A percentile compares a stretch with the other conserved stretches of the same genome.
These are phyloP conservation scores for Arctostaphylos glauca DNA, from an alignment of 148 eudicot species.

Conservation along the genomic window DNA sequence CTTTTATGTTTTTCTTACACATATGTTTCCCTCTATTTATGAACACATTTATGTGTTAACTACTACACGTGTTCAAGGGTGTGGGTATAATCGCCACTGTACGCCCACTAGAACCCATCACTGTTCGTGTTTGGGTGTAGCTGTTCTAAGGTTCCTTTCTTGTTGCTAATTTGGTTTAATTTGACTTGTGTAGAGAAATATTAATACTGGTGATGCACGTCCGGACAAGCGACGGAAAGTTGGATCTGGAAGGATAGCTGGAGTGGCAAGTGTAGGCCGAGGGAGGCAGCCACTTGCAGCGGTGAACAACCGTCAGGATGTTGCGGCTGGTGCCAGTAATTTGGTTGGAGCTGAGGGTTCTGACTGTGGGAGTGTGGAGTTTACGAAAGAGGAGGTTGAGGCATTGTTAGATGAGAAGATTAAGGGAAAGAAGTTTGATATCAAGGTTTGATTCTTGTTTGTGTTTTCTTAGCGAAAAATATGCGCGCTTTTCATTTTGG, in stretches of 20 bases:
- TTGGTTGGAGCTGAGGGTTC: conserved; percentile 31
- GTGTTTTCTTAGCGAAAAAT: neutral
- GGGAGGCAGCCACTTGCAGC: conserved; percentile 42
- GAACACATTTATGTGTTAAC: neutral
- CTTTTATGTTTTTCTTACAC: neutral
- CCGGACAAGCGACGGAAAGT: conserved; percentile 53
- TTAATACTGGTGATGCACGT: conserved; percentile 31
- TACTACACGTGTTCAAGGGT: neutral
- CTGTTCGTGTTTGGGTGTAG: neutral
- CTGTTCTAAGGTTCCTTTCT: neutral
- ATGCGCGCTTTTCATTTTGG: neutral
- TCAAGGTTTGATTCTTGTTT: conserved; percentile 39
- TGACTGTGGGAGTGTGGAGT: conserved; percentile 43
- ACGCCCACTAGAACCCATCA: neutral
- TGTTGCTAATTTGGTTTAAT: neutral
- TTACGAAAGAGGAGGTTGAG: conserved; percentile 64
- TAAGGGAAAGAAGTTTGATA: conserved; percentile 59
- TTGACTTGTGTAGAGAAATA: conserved; percentile 39
- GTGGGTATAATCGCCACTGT: neutral
- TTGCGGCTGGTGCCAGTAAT: conserved; percentile 15
- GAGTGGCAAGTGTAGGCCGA: conserved; percentile 34
- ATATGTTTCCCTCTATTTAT: neutral
- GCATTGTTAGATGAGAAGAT: conserved; percentile 68
- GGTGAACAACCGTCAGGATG: conserved; percentile 33
- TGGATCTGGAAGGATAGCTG: conserved; percentile 39